Conservation (phyloP, 1,139 yeast genomes). For the Geotrichum fermentans region DNA sequence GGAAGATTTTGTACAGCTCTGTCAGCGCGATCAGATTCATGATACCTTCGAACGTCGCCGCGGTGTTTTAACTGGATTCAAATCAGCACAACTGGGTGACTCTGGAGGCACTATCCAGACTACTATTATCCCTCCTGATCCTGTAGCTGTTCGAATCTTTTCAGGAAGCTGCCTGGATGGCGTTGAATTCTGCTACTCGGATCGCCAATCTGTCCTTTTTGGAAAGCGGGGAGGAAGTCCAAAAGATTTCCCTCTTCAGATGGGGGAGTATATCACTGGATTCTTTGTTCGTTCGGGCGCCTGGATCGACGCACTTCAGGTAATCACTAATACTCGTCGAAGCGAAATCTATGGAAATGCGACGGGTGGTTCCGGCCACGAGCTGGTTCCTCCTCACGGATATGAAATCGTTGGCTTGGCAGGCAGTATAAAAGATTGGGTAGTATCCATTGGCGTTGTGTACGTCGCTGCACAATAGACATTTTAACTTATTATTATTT, state of each 20-base stretch:
- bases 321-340: constrained; percentile 46
- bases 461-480: constrained; percentile 34
- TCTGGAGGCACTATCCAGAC: constrained; percentile 22
- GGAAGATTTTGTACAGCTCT: constrained; percentile 29
- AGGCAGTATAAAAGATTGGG: constrained; percentile 65
- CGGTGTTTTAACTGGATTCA: constrained; percentile 22
- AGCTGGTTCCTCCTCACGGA: constrained; percentile 57
- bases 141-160: constrained; percentile 54
- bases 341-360: constrained; percentile 54
- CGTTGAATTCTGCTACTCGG: constrained; percentile 39
- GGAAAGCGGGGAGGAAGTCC: constrained; percentile 61
- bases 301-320: constrained; percentile 85
- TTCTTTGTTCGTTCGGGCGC: constrained; percentile 68
- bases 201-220: constrained; percentile 35
- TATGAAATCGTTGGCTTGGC: constrained; percentile 58
- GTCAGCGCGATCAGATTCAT: constrained; percentile 19
- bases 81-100: constrained; percentile 30
- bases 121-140: constrained; percentile 27
- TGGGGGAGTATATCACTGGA: constrained; percentile 57
- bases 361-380: constrained; percentile 63
- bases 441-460: constrained; percentile 65
- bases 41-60: constrained; percentile 21
- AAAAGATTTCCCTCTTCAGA: constrained; percentile 51
- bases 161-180: constrained; percentile 83
- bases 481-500: constrained; percentile 8